Base-by-base conservation (phyloP, 192 early-diverging fungal genomes). In the Thamnidium elegans region DNA sequence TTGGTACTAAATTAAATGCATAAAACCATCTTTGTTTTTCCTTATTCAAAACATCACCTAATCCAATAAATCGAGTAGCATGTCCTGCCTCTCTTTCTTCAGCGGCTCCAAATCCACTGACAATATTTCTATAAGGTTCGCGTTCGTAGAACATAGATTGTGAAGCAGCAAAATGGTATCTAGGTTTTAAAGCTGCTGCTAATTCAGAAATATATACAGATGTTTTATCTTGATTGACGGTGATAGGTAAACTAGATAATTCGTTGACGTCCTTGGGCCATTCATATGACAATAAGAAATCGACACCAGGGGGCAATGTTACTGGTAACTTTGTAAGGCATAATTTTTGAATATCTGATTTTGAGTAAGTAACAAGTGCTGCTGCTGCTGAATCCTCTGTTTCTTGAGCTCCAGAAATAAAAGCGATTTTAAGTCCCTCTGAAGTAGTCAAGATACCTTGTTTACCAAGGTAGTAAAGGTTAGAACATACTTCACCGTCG, bases 21-120 rank as follows among this genome's bases (percentile, higher is more conserved):
- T 95, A 97, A 67, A 93, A 93, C 95, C 95, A 97, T 58, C 86
- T 66, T 62, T 89, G 84, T 75, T 93, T 94, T 26, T 78, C 72
- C 14, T 79, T 66, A 50, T 81, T 84, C 30, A 82, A 84, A 45
- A 88, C 90, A 6, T 84, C 58, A 0, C 64, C 91, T 20, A 97
- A 68, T 4, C 90, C 90, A 66, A 97, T 84, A 67, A 97, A 95
- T 30, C 95, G 81, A 6, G 95, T 93, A 44, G 83, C 83, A 75
- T 86, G 84, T 30, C 69, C 73, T 8, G 76, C 67, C 43, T 75
- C 48, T 70, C 77, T 17, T 31, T 68, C 63, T 7, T 68, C 58
- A 2, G 34, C 15, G 0, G 34, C 46, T 17, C 48, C 66, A 65
- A 73, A 68, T 56, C 58, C 78, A 54, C 63, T 60, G 48, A 65